Conservation (phyloP, 257 asterid species). For the Mitragyna speciosa region DNA sequence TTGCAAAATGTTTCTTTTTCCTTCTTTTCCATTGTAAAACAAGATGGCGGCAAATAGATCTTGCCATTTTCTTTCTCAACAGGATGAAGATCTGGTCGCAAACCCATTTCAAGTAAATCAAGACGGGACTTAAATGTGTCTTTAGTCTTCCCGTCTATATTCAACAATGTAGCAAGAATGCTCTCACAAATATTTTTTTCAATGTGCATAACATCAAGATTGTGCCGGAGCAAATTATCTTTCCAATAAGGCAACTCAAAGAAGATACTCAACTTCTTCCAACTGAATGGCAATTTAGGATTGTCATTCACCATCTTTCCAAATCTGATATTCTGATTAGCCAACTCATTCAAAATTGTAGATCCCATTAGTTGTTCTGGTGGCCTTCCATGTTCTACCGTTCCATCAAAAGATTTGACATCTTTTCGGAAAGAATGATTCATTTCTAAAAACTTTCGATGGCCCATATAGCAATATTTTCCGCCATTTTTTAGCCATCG, state of each 20-base stretch:
- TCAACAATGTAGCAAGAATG: not conserved
- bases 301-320: no score
- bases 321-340: no score
- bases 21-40: not conserved
- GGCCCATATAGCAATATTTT: not conserved
- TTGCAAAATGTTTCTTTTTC: not conserved
- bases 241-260: not conserved
- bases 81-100: no score
- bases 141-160: not conserved
- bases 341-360: no score
- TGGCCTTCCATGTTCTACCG: not conserved
- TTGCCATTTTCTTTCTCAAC: no score
- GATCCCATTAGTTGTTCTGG: no score
- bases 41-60: no score
- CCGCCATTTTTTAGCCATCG: not conserved
- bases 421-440: not conserved
- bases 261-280: no score
- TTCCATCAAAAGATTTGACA: not conserved
- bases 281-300: no score
- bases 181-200: not conserved
- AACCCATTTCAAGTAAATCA: no score
- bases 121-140: no score
- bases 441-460: not conserved
- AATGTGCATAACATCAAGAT: not conserved
- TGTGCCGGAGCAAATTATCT: not conserved